Percentiles rank a stretch among this genome's conserved stretches.
phyloP scores from a whole-genome alignment of 805 yeast genomes.

The Torulaspora quercuum region DNA sequence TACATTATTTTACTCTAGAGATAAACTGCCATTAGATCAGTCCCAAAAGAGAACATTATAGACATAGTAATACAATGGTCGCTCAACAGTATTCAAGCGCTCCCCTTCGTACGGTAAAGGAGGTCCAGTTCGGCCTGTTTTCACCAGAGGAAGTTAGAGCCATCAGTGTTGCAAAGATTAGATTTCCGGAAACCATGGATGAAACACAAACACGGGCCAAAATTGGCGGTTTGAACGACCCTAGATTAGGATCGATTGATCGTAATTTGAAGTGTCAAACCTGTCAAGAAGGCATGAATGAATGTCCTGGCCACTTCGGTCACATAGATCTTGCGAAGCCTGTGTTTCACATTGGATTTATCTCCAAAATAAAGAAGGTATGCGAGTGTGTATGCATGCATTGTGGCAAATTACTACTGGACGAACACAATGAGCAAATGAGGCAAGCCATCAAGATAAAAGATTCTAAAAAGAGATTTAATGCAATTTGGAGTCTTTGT shows the following conservation, averaged over 20 bases:
- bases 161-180: conserved; percentile 95
- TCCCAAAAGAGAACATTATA: conserved; percentile 7
- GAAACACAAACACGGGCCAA: conserved; percentile 92
- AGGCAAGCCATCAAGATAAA: conserved; percentile 84
- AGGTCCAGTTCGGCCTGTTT: conserved; percentile 96
- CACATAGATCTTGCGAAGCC: conserved; percentile 98
- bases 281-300: conserved; percentile 98
- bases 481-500: conserved; percentile 93
- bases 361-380: conserved; percentile 88
- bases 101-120: conserved; percentile 94
- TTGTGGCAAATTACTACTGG: conserved; percentile 90
- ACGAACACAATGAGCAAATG: conserved; percentile 66
- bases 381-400: conserved; percentile 98
- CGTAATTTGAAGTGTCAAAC: conserved; percentile 98
- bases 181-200: conserved; percentile 99
- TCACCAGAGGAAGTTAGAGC: conserved; percentile 98
- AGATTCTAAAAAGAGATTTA: conserved; percentile 93
- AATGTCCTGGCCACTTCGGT: conserved; percentile 99
- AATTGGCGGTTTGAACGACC: conserved; percentile 96
- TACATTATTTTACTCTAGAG: no score
- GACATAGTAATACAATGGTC: conserved; percentile 34
- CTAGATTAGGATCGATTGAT: conserved; percentile 94
- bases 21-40: conserved; percentile 5
- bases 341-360: conserved; percentile 94
- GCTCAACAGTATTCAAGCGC: conserved; percentile 94